Base-by-base conservation (phyloP, 805 yeast species). In the Spathaspora passalidarum region DNA sequence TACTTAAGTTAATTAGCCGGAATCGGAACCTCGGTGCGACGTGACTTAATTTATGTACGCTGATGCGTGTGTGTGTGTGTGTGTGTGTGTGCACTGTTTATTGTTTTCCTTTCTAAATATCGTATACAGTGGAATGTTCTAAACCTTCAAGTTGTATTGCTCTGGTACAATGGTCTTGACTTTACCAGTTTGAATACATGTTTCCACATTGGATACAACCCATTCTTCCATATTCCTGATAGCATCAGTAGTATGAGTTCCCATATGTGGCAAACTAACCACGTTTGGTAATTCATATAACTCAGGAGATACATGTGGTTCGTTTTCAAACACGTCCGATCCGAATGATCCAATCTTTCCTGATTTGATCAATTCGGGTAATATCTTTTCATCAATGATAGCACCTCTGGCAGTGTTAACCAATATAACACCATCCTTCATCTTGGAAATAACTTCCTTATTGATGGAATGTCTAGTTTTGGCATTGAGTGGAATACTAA, bases 321-420 rank as follows among this genome's bases (percentile, higher is more conserved):
- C 95, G 51, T 71, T 65, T 61, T 86, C 91, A 61, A 83, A 82
- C 22, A 87, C 95, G 56, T 87, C 95, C 11, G 86, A 59, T 13
- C 90, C 95, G 49, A 80, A 84, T 4, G 85, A 66, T 32, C 81
- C 79, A 23, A 87, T 73, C 54, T 84, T 81, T 14, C 91, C 91
- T 2, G 69, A 60, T 55, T 81, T 78, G 53, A 87, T 68, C 5
- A 78, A 79, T 17, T 70, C 69, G 6, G 79, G 71, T 46, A 87
- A 61, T 4, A 83, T 83, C 2, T 60, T 44, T 61, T 86, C 91
- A 60, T 86, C 85, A 53, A 85, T 78, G 36, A 90, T 81, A 2
- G 92, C 85, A 16, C 97, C 97, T 58, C 97, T 79, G 5, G 96
- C 94, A 10, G 96, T 88, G 67, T 90, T 90, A 35, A 88, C 82